Evolutionary conservation across 768 basidiomycete species (phyloP).

Genomic region (Leccinum boreale): DNA sequence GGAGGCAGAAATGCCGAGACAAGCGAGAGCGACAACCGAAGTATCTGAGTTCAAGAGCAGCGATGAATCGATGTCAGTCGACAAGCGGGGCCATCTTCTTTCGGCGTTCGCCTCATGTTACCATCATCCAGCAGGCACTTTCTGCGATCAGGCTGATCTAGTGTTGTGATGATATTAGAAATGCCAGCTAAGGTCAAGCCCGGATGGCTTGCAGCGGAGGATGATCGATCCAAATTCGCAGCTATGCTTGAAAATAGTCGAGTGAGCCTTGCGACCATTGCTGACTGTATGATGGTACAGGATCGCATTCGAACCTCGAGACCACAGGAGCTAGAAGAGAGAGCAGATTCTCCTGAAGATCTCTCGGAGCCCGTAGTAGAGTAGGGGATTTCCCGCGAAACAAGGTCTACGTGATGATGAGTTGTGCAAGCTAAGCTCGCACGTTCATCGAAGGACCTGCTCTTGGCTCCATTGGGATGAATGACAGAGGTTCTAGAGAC

Average conservation of each 20-base stretch:
- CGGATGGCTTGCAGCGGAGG: neutral
- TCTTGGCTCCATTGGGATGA: neutral
- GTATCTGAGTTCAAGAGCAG: neutral
- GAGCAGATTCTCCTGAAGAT: neutral
- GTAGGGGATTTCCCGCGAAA: constrained; percentile 16
- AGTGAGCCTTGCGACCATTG: neutral
- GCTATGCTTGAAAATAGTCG: constrained; percentile 1
- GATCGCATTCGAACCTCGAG: neutral
- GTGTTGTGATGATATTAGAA: neutral
- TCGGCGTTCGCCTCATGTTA: constrained; percentile 18
- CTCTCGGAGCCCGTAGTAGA: neutral
- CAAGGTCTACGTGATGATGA: constrained; percentile 1
- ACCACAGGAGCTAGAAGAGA: neutral
- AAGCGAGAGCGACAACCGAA: neutral
- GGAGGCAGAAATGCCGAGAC: neutral
- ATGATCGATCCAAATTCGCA: neutral
- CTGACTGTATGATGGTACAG: neutral
- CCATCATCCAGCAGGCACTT: constrained; percentile 2
- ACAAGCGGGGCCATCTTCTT: neutral
- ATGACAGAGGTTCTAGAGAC: neutral
- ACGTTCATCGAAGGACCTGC: neutral
- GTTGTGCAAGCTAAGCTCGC: neutral
- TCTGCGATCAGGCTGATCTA: constrained; percentile 2
- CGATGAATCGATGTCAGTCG: neutral
- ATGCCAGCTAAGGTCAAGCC: neutral